Conservation (phyloP, 768 basidiomycete species). For the Dioszegia hungarica region DNA sequence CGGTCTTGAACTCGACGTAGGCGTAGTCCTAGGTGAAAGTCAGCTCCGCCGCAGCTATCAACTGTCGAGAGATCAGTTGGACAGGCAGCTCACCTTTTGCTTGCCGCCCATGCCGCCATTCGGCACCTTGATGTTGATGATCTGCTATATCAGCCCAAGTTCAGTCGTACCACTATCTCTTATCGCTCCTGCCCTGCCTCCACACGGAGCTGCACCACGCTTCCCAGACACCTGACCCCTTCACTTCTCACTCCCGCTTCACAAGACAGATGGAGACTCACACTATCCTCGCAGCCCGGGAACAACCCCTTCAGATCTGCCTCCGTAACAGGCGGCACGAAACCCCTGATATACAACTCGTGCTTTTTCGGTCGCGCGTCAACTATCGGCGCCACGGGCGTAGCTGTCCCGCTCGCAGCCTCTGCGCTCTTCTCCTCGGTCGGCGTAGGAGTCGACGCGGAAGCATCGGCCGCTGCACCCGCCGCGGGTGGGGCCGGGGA, state of each 20-base stretch:
- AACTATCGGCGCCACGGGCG: too few species aligned
- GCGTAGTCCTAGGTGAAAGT: conserved; percentile 56
- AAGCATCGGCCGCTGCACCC: background rate
- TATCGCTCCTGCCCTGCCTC: too few species aligned
- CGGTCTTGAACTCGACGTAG: conserved; percentile 86
- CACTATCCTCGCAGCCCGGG: conserved; percentile 17
- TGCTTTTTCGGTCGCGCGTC: conserved; percentile 1
- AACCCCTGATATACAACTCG: conserved; percentile 35
- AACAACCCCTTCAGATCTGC: conserved; percentile 24
- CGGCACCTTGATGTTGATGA: conserved; percentile 37
- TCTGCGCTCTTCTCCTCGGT: too few species aligned
- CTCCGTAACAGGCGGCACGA: conserved; percentile 19
- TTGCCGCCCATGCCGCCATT: conserved; percentile 24
- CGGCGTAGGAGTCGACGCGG: too few species aligned
- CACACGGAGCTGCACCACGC: too few species aligned
- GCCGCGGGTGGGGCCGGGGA: too few species aligned
- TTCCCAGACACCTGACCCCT: too few species aligned
- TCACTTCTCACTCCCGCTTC: too few species aligned
- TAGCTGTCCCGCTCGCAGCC: too few species aligned
- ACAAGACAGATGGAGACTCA: conserved; percentile 8
- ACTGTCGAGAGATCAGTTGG: too few species aligned
- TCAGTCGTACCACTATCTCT: too few species aligned
- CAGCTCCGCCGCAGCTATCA: conserved; percentile 7
- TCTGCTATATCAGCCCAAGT: conserved; percentile 41
- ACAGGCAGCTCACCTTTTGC: conserved; percentile 21